Percentiles rank a stretch among this genome's conserved stretches.
phyloP scores from a whole-genome alignment of 2,329 filamentous ascomycete species.

The Metarhizium anisopliae region DNA sequence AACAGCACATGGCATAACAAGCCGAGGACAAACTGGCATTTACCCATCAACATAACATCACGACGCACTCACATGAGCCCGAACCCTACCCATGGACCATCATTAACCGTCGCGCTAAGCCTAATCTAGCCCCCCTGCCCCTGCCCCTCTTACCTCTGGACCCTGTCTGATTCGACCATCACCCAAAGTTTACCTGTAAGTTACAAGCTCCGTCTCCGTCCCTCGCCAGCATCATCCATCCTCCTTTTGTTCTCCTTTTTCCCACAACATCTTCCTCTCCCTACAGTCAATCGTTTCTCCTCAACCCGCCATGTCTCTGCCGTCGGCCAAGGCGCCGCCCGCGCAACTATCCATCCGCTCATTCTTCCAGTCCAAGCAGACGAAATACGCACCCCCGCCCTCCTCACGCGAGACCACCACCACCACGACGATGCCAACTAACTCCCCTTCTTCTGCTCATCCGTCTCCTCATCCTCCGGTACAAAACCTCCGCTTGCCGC shows the following conservation, averaged over 20 bases:
- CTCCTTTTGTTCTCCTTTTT: too few species aligned
- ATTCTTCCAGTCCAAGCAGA: constrained; percentile 46
- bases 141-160: neutral
- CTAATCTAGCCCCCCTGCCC: neutral
- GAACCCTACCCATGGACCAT: neutral
- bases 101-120: neutral
- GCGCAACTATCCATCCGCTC: constrained; percentile 51
- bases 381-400: constrained; percentile 27
- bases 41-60: too few species aligned
- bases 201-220: neutral
- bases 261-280: neutral
- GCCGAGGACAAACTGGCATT: too few species aligned
- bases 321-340: constrained; percentile 24
- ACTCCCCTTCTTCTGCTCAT: constrained; percentile 17
- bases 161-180: neutral
- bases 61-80: neutral
- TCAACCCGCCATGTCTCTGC: constrained; percentile 29
- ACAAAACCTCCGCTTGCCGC: constrained; percentile 15
- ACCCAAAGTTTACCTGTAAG: neutral
- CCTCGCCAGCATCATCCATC: neutral
- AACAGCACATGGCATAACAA: too few species aligned
- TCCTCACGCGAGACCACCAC: constrained; percentile 5
- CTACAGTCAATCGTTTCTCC: neutral
- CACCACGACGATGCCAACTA: neutral
- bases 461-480: too few species aligned